These are phyloP conservation scores for Didymella segeticola DNA, from an alignment of 2,329 filamentous ascomycete species.

Conservation along the genomic window DNA sequence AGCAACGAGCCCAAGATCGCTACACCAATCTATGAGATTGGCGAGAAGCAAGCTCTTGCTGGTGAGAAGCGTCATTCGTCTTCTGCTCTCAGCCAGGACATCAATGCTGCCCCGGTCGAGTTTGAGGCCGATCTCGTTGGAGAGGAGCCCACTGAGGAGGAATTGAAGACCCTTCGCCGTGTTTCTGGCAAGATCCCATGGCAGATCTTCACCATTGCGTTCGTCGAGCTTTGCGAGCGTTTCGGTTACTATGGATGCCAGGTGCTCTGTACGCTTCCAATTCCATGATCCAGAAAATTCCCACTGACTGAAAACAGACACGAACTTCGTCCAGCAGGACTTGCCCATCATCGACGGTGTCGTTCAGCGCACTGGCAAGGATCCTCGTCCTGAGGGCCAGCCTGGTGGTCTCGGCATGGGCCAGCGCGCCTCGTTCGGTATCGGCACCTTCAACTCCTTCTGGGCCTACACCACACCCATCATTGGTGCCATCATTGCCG, in stretches of 20 bases:
- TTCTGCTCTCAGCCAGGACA: constrained; percentile 25
- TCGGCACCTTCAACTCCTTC: constrained; percentile 49
- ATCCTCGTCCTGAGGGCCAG: constrained; percentile 39
- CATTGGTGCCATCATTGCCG: constrained; percentile 63
- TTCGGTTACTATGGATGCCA: constrained; percentile 79
- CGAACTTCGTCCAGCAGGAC: constrained; percentile 50
- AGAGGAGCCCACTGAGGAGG: constrained; percentile 65
- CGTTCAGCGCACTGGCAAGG: constrained; percentile 39
- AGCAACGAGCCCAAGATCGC: constrained; percentile 44
- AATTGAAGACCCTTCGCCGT: constrained; percentile 66
- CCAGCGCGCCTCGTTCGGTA: constrained; percentile 47
- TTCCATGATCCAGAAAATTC: background rate
- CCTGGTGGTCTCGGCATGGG: constrained; percentile 47
- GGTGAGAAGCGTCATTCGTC: constrained; percentile 35
- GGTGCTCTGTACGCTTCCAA: constrained; percentile 63
- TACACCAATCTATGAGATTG: constrained; percentile 40
- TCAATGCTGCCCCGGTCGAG: constrained; percentile 32
- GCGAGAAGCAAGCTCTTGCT: constrained; percentile 41
- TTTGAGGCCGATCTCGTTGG: constrained; percentile 45
- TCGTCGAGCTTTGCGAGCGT: constrained; percentile 77
- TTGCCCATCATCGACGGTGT: constrained; percentile 46
- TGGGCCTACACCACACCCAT: constrained; percentile 52
- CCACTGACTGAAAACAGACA: constrained; percentile 35
- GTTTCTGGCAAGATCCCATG: constrained; percentile 70
- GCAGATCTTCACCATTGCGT: constrained; percentile 72